Evolutionary conservation across 2,329 filamentous ascomycete genomes (phyloP).

Genomic region (Raffaelea ambrosiae): DNA sequence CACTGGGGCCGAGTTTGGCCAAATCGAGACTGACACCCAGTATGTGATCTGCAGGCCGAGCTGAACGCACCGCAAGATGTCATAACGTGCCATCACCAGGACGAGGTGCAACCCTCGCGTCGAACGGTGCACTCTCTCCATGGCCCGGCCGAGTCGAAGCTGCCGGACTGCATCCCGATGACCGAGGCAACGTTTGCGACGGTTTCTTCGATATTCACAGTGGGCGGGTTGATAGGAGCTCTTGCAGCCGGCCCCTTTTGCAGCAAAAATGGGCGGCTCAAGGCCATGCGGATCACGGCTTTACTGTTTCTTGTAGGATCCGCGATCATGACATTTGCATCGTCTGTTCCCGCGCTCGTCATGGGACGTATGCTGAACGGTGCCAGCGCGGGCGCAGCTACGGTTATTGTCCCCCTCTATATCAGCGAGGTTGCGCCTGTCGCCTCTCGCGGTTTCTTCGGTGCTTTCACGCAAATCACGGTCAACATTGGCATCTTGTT

Average conservation of each 20-base stretch:
- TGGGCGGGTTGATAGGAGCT: constrained; percentile 80
- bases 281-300: constrained; percentile 69
- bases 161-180: constrained; percentile 85
- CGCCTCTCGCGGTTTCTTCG: constrained; percentile 67
- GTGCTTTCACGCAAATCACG: constrained; percentile 80
- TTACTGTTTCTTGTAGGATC: constrained; percentile 71
- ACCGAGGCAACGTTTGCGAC: constrained; percentile 70
- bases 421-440: constrained; percentile 85
- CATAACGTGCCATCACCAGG: constrained; percentile 60
- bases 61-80: constrained; percentile 93
- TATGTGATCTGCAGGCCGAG: constrained; percentile 56
- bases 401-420: constrained; percentile 90
- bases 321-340: constrained; percentile 62
- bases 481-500: constrained; percentile 85
- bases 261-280: constrained; percentile 64
- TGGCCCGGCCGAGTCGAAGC: constrained; percentile 22
- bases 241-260: constrained; percentile 72
- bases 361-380: constrained; percentile 74
- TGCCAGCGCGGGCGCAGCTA: constrained; percentile 76
- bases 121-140: constrained; percentile 14
- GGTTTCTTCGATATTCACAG: constrained; percentile 82
- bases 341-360: constrained; percentile 57
- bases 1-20: too few species aligned
- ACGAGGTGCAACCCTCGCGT: constrained; percentile 5
- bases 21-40: constrained; percentile 7